These are phyloP conservation scores for Vanrija humicola DNA, from an alignment of 1,284 basidiomycete species.

Conservation along the genomic window DNA sequence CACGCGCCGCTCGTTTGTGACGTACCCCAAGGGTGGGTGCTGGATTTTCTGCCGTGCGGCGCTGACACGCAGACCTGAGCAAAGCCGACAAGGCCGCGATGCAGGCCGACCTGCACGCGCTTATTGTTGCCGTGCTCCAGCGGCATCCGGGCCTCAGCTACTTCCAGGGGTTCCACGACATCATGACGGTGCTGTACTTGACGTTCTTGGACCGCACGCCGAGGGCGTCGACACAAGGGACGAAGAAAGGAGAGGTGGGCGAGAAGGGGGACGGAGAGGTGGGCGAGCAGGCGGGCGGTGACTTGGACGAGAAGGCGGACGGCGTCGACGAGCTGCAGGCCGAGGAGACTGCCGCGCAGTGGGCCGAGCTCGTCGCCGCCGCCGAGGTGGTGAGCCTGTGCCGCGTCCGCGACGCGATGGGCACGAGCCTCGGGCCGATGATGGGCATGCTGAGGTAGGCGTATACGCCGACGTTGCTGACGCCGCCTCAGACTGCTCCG, in stretches of 20 bases:
- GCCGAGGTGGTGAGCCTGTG: conserved; percentile 60
- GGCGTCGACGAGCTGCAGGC: conserved; percentile 31
- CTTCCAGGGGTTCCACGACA: conserved; percentile 94
- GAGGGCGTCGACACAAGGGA: background rate
- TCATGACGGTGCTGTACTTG: conserved; percentile 77
- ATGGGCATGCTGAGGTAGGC: conserved; percentile 72
- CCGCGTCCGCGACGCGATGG: conserved; percentile 84
- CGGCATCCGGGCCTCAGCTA: conserved; percentile 70
- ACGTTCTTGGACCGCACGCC: conserved; percentile 54
- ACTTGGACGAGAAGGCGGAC: background rate
- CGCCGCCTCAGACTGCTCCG: conserved; percentile 59
- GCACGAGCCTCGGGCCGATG: conserved; percentile 72
- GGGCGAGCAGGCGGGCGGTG: too few relatives aligned
- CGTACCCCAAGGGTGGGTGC: conserved; percentile 72
- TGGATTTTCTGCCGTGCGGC: too few relatives aligned
- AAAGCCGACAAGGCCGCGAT: conserved; percentile 51
- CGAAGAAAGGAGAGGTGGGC: background rate
- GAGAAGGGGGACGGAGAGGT: background rate
- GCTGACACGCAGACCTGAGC: conserved; percentile 21
- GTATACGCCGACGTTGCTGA: background rate
- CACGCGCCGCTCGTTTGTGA: conserved; percentile 81
- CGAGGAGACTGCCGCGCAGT: conserved; percentile 50
- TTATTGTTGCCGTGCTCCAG: conserved; percentile 72
- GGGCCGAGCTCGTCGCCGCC: conserved; percentile 61
- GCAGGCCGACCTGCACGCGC: conserved; percentile 64